Conservation (phyloP, 2,329 filamentous ascomycete species). For the Monosporascus sp. region DNA sequence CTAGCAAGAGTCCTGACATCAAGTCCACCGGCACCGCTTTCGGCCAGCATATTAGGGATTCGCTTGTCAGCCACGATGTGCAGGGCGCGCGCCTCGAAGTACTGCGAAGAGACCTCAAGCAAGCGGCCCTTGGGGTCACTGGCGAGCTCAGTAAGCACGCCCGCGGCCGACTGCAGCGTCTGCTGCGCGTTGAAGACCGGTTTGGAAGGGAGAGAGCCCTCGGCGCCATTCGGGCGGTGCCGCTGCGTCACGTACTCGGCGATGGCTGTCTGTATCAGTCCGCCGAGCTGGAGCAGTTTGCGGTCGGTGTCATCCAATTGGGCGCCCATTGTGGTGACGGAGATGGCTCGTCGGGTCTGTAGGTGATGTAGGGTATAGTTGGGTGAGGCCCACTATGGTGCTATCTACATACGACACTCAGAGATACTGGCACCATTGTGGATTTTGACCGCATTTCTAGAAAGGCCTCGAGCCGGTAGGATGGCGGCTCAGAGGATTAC, state of each 20-base stretch:
- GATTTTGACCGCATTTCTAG: too few relatives aligned
- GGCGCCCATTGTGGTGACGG: constrained; percentile 1
- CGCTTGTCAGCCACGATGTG: constrained; percentile 28
- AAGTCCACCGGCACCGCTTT: constrained; percentile 17
- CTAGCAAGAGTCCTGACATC: constrained; percentile 18
- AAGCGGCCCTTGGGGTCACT: constrained; percentile 26
- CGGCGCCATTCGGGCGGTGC: not conserved
- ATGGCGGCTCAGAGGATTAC: too few relatives aligned
- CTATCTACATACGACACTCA: too few relatives aligned
- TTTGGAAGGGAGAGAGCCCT: constrained; percentile 5
- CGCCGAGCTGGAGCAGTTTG: constrained; percentile 11
- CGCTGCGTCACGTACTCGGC: not conserved
- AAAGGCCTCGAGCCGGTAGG: too few relatives aligned
- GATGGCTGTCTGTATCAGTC: constrained; percentile 12
- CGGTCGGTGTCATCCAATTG: constrained; percentile 5
- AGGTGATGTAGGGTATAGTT: not conserved
- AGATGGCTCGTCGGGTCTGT: too few relatives aligned
- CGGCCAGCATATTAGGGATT: constrained; percentile 28
- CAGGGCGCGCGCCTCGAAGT: constrained; percentile 29
- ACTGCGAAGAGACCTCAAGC: constrained; percentile 28
- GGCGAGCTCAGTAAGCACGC: constrained; percentile 28
- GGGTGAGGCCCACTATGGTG: not conserved
- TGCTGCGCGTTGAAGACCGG: constrained; percentile 28
- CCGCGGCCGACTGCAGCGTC: constrained; percentile 25
- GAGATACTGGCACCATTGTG: too few relatives aligned